A percentile compares a stretch with the other conserved stretches of the same genome.
phyloP scores from a whole-genome alignment of 331 rosid genomes.

The Pyracantha coccinea region DNA sequence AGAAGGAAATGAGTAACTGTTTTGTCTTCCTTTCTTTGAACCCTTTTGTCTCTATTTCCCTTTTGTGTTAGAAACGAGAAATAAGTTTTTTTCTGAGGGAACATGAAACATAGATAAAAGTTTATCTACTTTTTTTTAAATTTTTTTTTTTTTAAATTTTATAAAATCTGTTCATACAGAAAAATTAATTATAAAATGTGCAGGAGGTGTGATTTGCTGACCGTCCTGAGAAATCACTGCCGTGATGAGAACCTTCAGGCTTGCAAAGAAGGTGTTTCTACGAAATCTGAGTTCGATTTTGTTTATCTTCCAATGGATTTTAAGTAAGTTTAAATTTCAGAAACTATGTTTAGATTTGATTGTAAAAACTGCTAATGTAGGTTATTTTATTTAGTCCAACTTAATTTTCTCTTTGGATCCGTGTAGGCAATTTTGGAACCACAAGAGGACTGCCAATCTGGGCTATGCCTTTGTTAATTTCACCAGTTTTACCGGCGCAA shows the following conservation, averaged over 20 bases:
- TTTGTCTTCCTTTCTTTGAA: background rate
- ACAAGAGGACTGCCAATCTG: conserved; percentile 6
- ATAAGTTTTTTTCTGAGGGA: background rate
- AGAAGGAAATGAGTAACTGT: background rate
- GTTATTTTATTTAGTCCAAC: background rate
- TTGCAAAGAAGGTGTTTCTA: background rate
- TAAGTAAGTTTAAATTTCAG: background rate
- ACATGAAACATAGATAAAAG: background rate
- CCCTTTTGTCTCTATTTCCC: background rate
- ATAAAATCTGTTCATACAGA: too few relatives aligned
- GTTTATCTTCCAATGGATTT: conserved; percentile 62
- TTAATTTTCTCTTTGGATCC: background rate
- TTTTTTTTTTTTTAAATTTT: too few relatives aligned
- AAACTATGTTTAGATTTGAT: too few relatives aligned
- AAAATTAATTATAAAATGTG: background rate
- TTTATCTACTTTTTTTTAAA: too few relatives aligned
- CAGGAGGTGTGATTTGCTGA: conserved; percentile 30
- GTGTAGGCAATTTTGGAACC: conserved; percentile 14
- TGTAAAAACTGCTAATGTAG: background rate
- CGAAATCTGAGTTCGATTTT: conserved; percentile 37
- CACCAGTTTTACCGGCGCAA: background rate
- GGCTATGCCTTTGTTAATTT: conserved; percentile 31
- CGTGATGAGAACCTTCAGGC: conserved; percentile 6
- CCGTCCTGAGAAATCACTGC: conserved; percentile 33
- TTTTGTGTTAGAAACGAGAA: background rate